Evolutionary conservation across 116 monocot genomes (phyloP).

Genomic region (Thalassia testudinum): DNA sequence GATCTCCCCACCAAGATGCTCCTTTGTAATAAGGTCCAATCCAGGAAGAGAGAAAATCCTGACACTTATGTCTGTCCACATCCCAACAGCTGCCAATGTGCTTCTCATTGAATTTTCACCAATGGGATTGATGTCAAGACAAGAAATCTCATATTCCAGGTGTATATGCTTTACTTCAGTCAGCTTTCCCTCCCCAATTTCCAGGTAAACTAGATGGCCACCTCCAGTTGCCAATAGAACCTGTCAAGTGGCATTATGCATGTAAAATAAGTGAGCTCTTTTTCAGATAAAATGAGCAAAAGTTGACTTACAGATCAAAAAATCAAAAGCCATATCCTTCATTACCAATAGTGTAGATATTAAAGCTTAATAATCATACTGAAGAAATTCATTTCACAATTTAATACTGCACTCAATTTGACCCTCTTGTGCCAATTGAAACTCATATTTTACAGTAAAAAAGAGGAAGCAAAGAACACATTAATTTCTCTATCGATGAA

Average conservation of each 20-base stretch:
- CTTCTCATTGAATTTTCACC: slow-evolving; percentile 57
- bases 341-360: no score
- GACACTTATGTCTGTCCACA: slow-evolving; percentile 99
- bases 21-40: slow-evolving; percentile 67
- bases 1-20: slow-evolving; percentile 86
- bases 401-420: no score
- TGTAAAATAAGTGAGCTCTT: background rate
- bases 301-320: no score
- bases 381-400: no score
- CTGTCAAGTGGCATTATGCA: slow-evolving; percentile 15
- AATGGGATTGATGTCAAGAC: slow-evolving; percentile 94
- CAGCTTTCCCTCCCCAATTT: slow-evolving; percentile 68
- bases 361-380: no score
- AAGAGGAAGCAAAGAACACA: no score
- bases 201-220: slow-evolving; percentile 91
- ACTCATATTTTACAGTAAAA: no score
- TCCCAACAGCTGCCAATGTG: slow-evolving; percentile 75
- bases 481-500: no score
- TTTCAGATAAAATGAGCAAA: no score
- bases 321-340: no score
- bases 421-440: no score
- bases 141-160: slow-evolving; percentile 89
- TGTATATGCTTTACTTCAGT: slow-evolving; percentile 64
- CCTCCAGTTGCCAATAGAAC: slow-evolving; percentile 90
- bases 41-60: slow-evolving; percentile 79